Percentiles rank a stretch among this genome's conserved stretches.
phyloP scores from a whole-genome alignment of 2,329 filamentous ascomycete species.

The Xylariales sp. region DNA sequence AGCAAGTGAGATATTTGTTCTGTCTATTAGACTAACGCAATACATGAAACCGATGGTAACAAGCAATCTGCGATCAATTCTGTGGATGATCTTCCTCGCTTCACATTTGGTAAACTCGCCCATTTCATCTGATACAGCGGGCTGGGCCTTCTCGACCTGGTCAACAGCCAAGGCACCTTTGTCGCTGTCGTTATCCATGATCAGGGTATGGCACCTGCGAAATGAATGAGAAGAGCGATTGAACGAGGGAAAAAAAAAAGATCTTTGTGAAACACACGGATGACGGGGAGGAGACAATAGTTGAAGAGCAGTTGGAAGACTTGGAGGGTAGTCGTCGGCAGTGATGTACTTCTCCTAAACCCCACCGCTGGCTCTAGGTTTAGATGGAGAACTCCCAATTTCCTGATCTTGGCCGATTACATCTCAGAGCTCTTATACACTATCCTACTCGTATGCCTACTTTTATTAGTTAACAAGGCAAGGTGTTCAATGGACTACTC shows the following conservation, averaged over 20 bases:
- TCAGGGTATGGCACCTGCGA: not conserved
- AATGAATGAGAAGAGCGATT: not conserved
- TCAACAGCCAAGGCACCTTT: conserved; percentile 42
- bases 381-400: not conserved
- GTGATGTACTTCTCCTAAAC: not conserved
- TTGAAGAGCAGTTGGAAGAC: not conserved
- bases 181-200: conserved; percentile 48
- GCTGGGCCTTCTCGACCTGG: conserved; percentile 41
- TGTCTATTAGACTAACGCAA: conserved; percentile 81
- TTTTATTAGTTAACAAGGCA: conserved; percentile 10
- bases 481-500: not conserved
- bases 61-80: conserved; percentile 75
- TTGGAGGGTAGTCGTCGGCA: not conserved
- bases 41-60: conserved; percentile 74
- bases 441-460: conserved; percentile 4
- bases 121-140: conserved; percentile 43
- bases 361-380: not conserved
- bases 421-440: not conserved
- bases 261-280: not conserved
- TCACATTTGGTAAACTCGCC: conserved; percentile 68
- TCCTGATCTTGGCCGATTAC: conserved; percentile 1
- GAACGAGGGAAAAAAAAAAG: not conserved
- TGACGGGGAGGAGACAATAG: not conserved
- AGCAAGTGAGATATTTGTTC: conserved; percentile 79
- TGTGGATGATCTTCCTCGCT: conserved; percentile 74